These are phyloP conservation scores for Fusarium nelsonii DNA, from an alignment of 2,329 filamentous ascomycete species.

Conservation along the genomic window DNA sequence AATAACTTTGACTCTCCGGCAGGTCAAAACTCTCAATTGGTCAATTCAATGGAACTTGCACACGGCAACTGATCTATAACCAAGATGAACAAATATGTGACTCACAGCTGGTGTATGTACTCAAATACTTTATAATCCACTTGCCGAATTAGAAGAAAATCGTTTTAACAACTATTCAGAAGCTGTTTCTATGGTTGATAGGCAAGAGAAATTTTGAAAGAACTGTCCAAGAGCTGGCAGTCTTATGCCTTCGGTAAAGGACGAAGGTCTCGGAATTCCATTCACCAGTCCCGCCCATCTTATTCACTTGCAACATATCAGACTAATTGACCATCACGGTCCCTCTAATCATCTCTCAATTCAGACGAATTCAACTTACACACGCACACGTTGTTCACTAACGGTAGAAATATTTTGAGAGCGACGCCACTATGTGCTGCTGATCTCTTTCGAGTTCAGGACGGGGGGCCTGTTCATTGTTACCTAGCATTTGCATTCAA, in stretches of 20 bases:
- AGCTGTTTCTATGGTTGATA: not conserved
- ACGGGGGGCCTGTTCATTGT: no score
- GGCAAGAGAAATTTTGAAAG: not conserved
- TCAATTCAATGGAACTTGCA: no score
- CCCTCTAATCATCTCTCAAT: conserved; percentile 14
- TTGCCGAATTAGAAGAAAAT: not conserved
- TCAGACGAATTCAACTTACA: not conserved
- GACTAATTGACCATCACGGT: not conserved
- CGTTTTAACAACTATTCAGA: not conserved
- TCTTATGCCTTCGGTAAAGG: not conserved
- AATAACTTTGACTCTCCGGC: no score
- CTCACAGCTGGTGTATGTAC: no score
- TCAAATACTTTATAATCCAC: no score
- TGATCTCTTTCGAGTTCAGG: not conserved
- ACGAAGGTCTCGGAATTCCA: conserved; percentile 1
- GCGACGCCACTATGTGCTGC: not conserved
- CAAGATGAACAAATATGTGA: no score
- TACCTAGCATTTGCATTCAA: not conserved
- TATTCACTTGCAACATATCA: conserved; percentile 16
- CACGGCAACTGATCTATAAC: no score
- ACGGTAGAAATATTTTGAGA: not conserved
- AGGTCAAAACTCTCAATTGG: no score
- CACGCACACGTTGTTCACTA: not conserved
- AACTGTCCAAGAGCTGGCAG: not conserved
- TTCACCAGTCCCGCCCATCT: conserved; percentile 4